Base-by-base conservation (phyloP, 495 filamentous ascomycete genomes). In the Corynascus novoguineensis region DNA sequence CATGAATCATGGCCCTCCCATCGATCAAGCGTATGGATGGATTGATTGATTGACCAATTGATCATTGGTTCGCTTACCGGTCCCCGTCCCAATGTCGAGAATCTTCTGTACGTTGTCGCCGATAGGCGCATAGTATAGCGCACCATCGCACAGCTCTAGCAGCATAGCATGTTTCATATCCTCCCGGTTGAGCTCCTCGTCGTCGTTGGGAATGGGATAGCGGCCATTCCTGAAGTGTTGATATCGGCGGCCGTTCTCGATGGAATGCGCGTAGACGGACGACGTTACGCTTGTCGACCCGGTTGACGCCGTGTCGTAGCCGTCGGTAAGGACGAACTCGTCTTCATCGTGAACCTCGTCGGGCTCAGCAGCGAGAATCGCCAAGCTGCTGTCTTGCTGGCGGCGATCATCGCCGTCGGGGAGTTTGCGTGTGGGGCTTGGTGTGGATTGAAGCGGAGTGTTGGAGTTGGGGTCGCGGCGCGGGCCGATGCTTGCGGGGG, bases 191-290 rank as follows among this genome's bases (percentile, higher is more conserved):
- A 77, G 76, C 65, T 79, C 75, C 19, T 67, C 61, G 31, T 83
- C 78, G 59, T 83, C 81, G 60, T 83, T 82, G 5, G 82, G 82
- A 35, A 84, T 67, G 0, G 73, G 63, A 57, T 85, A 84, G 45
- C 68, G 70, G 6, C 80, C 78, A 57, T 80, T 74, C 70, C 53
- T 75, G 59, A 77, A 83, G 42, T 72, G 68, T 49, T 83, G 80
- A 61, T 84, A 85, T 22, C 82, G 73, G 14, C 82, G 75, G 12
- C 83, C 83, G 56, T 85, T 80, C 64, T 83, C 79, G 50, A 68
- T 72, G 9, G 67, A 61, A 56, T 76, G 73, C 32, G 73, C 65
- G 48, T 64, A 70, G 48, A 78, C 62, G 41, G 67, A 72, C 9
- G 75, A 73, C 3, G 75, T 68, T 21, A 78, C 58, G 5, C 76